Base-by-base conservation (phyloP, 2,329 filamentous ascomycete genomes). In the Cladosporium sp. region DNA sequence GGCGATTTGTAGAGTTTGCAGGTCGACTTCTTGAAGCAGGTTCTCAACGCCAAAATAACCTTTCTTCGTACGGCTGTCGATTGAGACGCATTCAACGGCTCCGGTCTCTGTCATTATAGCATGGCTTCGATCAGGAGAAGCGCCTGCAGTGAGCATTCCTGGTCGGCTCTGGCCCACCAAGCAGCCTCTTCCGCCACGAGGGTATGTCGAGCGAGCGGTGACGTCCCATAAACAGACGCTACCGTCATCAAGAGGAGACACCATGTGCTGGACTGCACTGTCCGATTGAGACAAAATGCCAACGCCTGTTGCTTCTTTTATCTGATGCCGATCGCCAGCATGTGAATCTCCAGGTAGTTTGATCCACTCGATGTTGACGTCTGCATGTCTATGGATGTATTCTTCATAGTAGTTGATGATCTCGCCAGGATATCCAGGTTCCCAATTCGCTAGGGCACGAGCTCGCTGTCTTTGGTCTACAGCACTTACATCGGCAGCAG, bases 211-310 rank as follows among this genome's bases (percentile, higher is more conserved):
- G n/a, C 60, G 54, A 5, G 58, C 51, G 10, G 56, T 59, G 7
- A 67, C 43, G 40, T 95, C 87, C 90, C 90, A 96, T 6, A 95
- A 71, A 60, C 85, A 88, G n/a, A 96, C 79, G 48, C 87, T 89
- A 0, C 90, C 90, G 65, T 96, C 88, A 54, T 95, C 89, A 7
- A 95, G 74, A 2, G 90, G 89, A 0, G 86, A 85, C 13, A 95
- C 78, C 0, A 88, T 83, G 50, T 84, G 74, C 57, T 78, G 74
- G 19, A 80, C 74, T 14, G 79, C 70, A n/a, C 75, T 71, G 33
- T 75, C 76, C 1, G 76, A 74, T 60, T 78, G 75, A 52, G 85
- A 84, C 8, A 93, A 65, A 0, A 74, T 63, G 0, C 85, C 87
- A 60, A 90, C 75, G 0, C 90, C 90, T 35, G 86, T 83, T 6